A percentile compares a stretch with the other conserved stretches of the same genome.
These are phyloP conservation scores for Lentinula sp. DNA, from an alignment of 768 basidiomycete species.

Conservation along the genomic window DNA sequence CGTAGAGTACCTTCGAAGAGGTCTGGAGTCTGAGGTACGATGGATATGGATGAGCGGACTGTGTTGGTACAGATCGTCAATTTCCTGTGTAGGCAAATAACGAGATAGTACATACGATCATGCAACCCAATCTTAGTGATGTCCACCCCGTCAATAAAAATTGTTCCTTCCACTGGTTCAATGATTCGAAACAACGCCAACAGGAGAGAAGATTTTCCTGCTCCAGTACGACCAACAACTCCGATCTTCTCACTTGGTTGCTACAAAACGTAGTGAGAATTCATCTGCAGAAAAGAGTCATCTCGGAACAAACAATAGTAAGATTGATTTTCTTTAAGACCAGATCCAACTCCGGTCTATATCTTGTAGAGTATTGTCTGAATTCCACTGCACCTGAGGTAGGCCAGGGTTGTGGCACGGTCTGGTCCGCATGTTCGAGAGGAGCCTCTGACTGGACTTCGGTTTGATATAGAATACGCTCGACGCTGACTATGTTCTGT, in stretches of 20 bases:
- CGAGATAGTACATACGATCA: slow-evolving; percentile 40
- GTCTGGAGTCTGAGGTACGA: slow-evolving; percentile 79
- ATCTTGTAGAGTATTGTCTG: slow-evolving; percentile 71
- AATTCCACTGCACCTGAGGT: slow-evolving; percentile 69
- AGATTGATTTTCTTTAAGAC: slow-evolving; percentile 76
- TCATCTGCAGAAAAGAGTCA: neutral
- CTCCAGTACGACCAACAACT: slow-evolving; percentile 81
- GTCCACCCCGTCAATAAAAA: slow-evolving; percentile 71
- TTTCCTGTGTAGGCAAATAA: slow-evolving; percentile 1
- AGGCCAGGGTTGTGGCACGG: slow-evolving; percentile 66
- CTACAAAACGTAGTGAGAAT: slow-evolving; percentile 24
- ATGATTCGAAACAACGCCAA: slow-evolving; percentile 75
- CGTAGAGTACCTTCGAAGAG: slow-evolving; percentile 70
- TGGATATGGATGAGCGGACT: slow-evolving; percentile 78
- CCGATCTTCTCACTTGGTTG: slow-evolving; percentile 82
- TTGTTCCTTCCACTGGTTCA: slow-evolving; percentile 62
- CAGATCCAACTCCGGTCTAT: slow-evolving; percentile 74
- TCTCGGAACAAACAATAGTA: slow-evolving; percentile 42
- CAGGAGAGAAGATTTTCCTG: slow-evolving; percentile 72
- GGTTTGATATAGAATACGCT: slow-evolving; percentile 81
- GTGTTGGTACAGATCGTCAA: neutral
- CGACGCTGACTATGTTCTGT: slow-evolving; percentile 85
- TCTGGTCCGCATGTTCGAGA: slow-evolving; percentile 53
- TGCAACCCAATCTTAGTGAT: slow-evolving; percentile 71
- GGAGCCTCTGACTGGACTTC: slow-evolving; percentile 71